Evolutionary conservation across 176 grass and related monocot genomes (phyloP).

Genomic region (Poa pratensis): DNA sequence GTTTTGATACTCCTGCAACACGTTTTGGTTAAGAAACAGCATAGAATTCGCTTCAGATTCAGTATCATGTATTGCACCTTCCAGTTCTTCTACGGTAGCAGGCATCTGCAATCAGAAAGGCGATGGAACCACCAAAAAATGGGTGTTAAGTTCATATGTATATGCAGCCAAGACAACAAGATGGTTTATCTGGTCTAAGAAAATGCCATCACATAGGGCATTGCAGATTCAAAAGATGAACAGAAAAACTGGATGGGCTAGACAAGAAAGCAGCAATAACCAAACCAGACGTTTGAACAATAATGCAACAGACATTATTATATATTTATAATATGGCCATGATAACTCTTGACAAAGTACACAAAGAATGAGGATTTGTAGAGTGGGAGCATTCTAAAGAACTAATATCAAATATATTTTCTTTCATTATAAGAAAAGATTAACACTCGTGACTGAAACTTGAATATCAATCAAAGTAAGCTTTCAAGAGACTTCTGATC

Average conservation of each 20-base stretch:
- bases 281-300: conserved; percentile 2
- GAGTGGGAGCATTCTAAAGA: conserved; percentile 15
- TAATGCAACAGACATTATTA: not conserved
- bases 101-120: conserved; percentile 71
- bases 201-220: not conserved
- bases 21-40: conserved; percentile 92
- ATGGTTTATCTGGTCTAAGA: conserved; percentile 28
- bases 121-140: conserved; percentile 11
- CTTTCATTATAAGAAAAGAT: not conserved
- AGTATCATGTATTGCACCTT: conserved; percentile 83
- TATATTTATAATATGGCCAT: not conserved
- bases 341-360: not conserved
- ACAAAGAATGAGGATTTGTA: conserved; percentile 13
- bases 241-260: conserved; percentile 15
- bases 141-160: not conserved
- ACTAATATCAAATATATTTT: not conserved
- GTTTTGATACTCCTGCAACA: conserved; percentile 89
- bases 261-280: conserved; percentile 1
- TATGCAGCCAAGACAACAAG: conserved; percentile 1
- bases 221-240: not conserved
- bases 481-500: not conserved
- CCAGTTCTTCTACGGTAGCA: conserved; percentile 71
- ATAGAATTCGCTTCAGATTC: conserved; percentile 93
- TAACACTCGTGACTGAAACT: not conserved
- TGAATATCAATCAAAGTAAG: not conserved